phyloP scores from a whole-genome alignment of 176 grass and related monocot species.

The Oryza australiensis region DNA sequence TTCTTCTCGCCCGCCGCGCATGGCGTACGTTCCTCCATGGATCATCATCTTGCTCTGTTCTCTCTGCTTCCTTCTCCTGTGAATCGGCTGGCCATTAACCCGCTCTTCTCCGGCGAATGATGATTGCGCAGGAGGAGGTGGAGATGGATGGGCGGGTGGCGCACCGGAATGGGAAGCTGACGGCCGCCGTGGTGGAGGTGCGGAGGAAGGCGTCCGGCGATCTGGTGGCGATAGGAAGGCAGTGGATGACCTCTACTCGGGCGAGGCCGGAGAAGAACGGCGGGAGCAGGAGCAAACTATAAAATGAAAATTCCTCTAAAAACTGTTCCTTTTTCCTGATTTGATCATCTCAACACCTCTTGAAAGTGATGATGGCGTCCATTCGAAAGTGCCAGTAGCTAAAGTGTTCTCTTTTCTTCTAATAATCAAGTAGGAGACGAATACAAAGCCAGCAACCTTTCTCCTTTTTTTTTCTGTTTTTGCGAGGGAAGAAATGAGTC shows the following conservation, averaged over 20 bases:
- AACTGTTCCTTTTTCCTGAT: neutral
- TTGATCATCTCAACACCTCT: neutral
- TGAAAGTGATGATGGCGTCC: neutral
- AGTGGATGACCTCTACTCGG: constrained; percentile 47
- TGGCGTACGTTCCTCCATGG: neutral
- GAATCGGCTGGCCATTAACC: neutral
- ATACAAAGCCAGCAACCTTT: neutral
- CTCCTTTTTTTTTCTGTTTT: no score
- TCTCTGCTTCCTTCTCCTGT: neutral
- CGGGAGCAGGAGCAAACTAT: constrained; percentile 12
- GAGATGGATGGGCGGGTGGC: constrained; percentile 40
- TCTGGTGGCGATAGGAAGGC: constrained; percentile 48
- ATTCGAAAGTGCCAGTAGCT: neutral
- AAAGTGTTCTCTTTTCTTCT: neutral
- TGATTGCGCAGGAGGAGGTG: constrained; percentile 40
- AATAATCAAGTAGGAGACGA: no score
- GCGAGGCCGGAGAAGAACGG: neutral
- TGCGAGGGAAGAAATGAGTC: neutral
- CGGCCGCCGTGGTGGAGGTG: constrained; percentile 45
- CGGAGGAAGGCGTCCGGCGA: constrained; percentile 36
- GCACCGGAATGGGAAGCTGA: constrained; percentile 47
- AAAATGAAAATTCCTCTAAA: neutral
- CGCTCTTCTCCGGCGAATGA: no score
- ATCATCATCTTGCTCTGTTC: neutral
- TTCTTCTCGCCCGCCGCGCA: constrained; percentile 41